Conservation (phyloP, 176 grass and related monocot genomes). For the Eragrostis curvula region DNA sequence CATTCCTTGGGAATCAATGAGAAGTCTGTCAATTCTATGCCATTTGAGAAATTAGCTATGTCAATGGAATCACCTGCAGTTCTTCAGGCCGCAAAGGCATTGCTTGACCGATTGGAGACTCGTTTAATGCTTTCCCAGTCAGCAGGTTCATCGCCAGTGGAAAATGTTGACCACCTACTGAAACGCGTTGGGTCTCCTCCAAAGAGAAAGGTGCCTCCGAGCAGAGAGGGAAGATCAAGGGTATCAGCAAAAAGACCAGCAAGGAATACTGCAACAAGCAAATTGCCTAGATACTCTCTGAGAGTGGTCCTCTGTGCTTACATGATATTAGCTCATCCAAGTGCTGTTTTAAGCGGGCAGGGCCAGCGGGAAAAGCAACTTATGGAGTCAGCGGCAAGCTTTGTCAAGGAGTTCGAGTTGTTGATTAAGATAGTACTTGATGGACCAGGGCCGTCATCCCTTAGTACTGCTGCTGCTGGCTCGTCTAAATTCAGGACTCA, state of each 20-base stretch:
- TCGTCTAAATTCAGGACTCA: constrained; percentile 54
- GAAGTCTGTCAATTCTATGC: constrained; percentile 82
- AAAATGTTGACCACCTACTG: constrained; percentile 92
- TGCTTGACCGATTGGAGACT: constrained; percentile 79
- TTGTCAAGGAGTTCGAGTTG: constrained; percentile 68
- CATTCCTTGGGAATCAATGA: constrained; percentile 70
- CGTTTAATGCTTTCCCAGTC: constrained; percentile 54
- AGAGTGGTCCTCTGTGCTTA: constrained; percentile 93
- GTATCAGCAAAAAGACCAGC: constrained; percentile 45
- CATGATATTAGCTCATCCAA: constrained; percentile 96
- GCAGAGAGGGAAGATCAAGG: constrained; percentile 50
- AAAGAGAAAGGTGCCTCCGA: constrained; percentile 55
- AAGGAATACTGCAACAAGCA: constrained; percentile 50
- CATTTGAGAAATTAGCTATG: constrained; percentile 86
- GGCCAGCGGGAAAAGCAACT: constrained; percentile 74
- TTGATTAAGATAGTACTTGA: constrained; percentile 66
- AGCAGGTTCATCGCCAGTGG: constrained; percentile 42
- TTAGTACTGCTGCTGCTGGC: constrained; percentile 11
- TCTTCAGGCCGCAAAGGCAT: constrained; percentile 68
- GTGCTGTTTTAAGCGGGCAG: constrained; percentile 91
- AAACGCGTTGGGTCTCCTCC: constrained; percentile 84
- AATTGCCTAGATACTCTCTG: constrained; percentile 69
- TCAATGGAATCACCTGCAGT: constrained; percentile 70
- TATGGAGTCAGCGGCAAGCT: constrained; percentile 68
- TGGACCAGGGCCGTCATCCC: constrained; percentile 39